Base-by-base conservation (phyloP, 768 basidiomycete species). In the Macrolepiota albuminosa region DNA sequence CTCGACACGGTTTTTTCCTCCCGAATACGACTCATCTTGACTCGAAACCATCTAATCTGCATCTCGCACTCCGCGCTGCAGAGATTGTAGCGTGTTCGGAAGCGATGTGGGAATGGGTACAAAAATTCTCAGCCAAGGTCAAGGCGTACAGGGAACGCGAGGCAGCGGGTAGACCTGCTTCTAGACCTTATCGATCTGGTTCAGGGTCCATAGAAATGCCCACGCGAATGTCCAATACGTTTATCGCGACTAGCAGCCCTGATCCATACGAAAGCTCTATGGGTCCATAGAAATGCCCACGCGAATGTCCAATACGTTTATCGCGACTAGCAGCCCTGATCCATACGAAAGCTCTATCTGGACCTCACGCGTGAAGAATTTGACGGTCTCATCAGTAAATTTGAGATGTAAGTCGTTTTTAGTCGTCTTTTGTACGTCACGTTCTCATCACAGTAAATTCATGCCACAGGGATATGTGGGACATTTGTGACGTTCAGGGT, bases 101-200 rank as follows among this genome's bases (percentile, higher is more conserved):
- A 70, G 77, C 84, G 34, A 91, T 91, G 88, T 91, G 89, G 89
- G 87, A 88, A 57, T 90, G 84, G 82, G 80, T 90, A 3, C 66
- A 74, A 24, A 79, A 79, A 29, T 80, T 79, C 61, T 84, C 85
- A 72, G 67, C 63, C 13, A 60, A 62, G 40, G 63, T 58, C 18
- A 56, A 49, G 36, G 56, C 45, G 16, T 64, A 40, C 11, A 31
- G 54, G 4, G 49, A 43, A 37, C 61, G 26, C 37, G 48, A 54
- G 55, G 26, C 53, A 33, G 5, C 48, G 34, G 33, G 54, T 29
- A 58, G 21, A 10, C n/a, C 9, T 26, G 6, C 16, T 37, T 36
- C 55, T 3, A 37, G 60, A 46, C 26, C 48, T 39, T 43, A 43
- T 53, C 50, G 63, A 33, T 42, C 55, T 8, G 62, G 67, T 33